Base-by-base conservation (phyloP, 805 yeast genomes). In the Maudiozyma pseudohumilis region DNA sequence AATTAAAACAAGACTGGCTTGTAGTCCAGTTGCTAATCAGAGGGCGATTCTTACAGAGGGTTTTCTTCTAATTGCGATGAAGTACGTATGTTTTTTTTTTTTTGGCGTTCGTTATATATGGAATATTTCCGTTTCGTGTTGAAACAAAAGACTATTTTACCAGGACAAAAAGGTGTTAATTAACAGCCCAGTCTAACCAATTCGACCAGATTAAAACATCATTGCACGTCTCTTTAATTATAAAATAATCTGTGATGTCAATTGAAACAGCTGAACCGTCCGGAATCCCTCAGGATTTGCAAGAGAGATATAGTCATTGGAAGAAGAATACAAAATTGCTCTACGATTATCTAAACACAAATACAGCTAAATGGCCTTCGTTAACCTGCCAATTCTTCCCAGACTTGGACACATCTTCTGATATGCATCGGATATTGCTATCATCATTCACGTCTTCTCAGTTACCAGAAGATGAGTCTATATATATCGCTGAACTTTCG, bases 311-410 rank as follows among this genome's bases (percentile, higher is more conserved):
- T 37, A 50, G 56, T 16, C 43, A 44, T 7, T 86, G 95, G 95
- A 86, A 85, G 56, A 78, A 81, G 49, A 80, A 89, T 26, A 77
- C 85, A 3, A 86, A 86, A 8, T 64, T 80, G 44, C 64, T 84
- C 39, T 86, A 86, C 58, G 83, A 79, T 47, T 71, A 80, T 43
- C 65, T 85, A 32, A 77, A 81, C 44, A 80, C 92, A 3, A 72
- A 71, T 34, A 75, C 80, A 7, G 62, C 77, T 19, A 70, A 75
- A 36, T 77, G 77, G 73, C 94, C 94, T 1, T 74, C 85, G 12
- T 60, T 83, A 42, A 66, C 87, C 0, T 70, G 81, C 13, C 74
- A 78, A 46, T 82, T 86, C 76, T 62, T 81, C 25, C 80, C 82
- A 1, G 71, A 67, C 34, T 41, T 54, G 12, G 59, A 61, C 33